Base-by-base conservation (phyloP, 2,329 filamentous ascomycete species). In the Gaeumannomyces tritici region DNA sequence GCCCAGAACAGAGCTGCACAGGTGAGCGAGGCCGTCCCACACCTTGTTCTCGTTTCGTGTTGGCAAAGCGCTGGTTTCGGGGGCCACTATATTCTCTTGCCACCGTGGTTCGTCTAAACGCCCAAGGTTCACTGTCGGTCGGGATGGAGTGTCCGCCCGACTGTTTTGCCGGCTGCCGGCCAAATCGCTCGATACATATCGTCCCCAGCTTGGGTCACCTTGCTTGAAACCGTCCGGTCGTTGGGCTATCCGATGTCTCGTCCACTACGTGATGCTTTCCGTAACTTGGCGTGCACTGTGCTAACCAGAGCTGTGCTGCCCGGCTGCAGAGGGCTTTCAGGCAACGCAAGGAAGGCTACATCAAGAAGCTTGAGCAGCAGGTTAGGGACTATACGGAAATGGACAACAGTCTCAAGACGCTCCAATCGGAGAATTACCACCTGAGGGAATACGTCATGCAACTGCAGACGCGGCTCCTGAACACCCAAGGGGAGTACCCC, bases 1-100 rank as follows among this genome's bases (percentile, higher is more conserved):
- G 95, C 95, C 12, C 95, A 99, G 73, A 99, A 99, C 72, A 83
- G 95, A 73, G 95, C 93, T 69, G 95, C 95, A 62, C 95, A 99
- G 87, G 95, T 97, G 83, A 72, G 87, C 59, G 21, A n/a, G 15
- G 21, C 42, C 18, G 21, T 21, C 21, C 42, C 42, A 24, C 21
- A n/a, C 42, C 3, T 24, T 13, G 6, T 51, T 51, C 24, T 51
- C 6, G 42, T n/a, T 51, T 18, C 21, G 21, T 24, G 9, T 11
- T 21, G 21, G 18, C 42, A 51, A 51, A 51, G 21, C 21, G n/a
- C 6, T 51, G 21, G 42, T n/a, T 51, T 51, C 42, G n/a, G 21
- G 42, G 21, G 42, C 8, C 18, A 7, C 3, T 21, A 51, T 51
- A 7, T 51, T 13, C 42, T 9, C 18, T 51, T 51, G 42, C 21